Base-by-base conservation (phyloP, 2,329 filamentous ascomycete species). In the Colletotrichum chrysophilum region DNA sequence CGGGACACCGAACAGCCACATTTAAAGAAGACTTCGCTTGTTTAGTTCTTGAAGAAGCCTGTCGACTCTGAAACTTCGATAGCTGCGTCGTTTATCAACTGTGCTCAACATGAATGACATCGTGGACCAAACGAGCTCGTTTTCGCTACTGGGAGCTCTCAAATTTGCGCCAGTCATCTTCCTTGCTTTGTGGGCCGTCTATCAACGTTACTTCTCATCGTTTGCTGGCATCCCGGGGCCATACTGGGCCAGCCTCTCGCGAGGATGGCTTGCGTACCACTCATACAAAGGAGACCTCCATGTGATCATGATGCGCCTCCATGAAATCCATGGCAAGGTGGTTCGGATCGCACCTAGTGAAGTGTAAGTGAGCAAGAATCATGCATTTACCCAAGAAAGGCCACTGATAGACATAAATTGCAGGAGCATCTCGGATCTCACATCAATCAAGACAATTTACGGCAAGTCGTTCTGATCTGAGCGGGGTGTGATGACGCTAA, bases 341-440 rank as follows among this genome's bases (percentile, higher is more conserved):
- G 28, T 73, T 7, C 64, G 55, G 9, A 68, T 73, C 7, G 64
- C 43, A 5, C 64, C 70, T 2, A 73, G 10, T 14, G 70, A 73
- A 62, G 70, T 73, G 70, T 73, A 38, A 24, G 70, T 26, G 56
- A 4, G 43, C 7, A 18, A 18, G 13, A 43, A 6, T n/a, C 10
- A 28, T 26, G 14, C 12, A 16, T 5, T 4, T 36, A n/a, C 58
- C 52, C 16, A 18, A 21, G 13, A 61, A 4, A 61, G 7, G 1
- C 9, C 12, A 3, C 30, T 30, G 12, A 18, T 34, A n/a, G 4
- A 43, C 10, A n/a, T 14, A n/a, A 12, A n/a, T 3, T 43, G 14
- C 9, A 72, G 70, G 55, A 72, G 70, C 10, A 72, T 72, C 13
- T 72, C 70, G 9, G 70, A 72, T 34, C 36, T 72, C 14, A n/a